phyloP scores from a whole-genome alignment of 148 eudicot species.

The Vaccinium macrocarpon region DNA sequence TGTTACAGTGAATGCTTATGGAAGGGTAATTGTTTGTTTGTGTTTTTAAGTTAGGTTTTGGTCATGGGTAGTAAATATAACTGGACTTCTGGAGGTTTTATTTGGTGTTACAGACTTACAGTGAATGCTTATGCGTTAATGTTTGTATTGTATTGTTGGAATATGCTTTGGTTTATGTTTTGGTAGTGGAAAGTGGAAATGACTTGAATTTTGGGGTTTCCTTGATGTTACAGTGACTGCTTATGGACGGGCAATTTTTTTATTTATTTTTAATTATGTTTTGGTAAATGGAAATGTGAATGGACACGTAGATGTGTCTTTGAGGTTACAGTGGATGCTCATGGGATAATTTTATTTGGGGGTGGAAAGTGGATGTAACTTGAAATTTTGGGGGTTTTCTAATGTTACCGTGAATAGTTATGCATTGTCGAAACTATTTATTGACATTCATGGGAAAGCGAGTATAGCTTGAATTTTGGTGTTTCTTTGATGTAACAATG shows the following conservation, averaged over 20 bases:
- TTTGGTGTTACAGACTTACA: neutral
- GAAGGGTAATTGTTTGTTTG: neutral
- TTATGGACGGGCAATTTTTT: no score
- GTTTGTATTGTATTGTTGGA: constrained; percentile 11
- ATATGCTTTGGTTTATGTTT: constrained; percentile 17
- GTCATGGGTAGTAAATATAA: neutral
- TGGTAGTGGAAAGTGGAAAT: no score
- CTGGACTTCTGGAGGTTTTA: neutral
- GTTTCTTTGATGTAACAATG: constrained; percentile 16
- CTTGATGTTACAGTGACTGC: no score
- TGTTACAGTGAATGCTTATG: neutral
- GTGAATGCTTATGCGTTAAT: neutral
- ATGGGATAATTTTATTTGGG: neutral
- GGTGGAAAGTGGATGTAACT: constrained; percentile 11
- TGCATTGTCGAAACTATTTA: neutral
- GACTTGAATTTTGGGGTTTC: no score
- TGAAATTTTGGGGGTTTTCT: neutral
- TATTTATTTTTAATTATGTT: no score
- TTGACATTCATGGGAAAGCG: neutral
- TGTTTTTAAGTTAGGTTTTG: neutral
- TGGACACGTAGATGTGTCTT: neutral
- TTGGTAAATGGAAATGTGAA: no score
- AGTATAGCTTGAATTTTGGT: constrained; percentile 16
- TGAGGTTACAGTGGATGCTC: neutral
- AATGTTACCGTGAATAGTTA: neutral